phyloP scores from a whole-genome alignment of 2,329 filamentous ascomycete genomes.

The Xylariaceae sp. region DNA sequence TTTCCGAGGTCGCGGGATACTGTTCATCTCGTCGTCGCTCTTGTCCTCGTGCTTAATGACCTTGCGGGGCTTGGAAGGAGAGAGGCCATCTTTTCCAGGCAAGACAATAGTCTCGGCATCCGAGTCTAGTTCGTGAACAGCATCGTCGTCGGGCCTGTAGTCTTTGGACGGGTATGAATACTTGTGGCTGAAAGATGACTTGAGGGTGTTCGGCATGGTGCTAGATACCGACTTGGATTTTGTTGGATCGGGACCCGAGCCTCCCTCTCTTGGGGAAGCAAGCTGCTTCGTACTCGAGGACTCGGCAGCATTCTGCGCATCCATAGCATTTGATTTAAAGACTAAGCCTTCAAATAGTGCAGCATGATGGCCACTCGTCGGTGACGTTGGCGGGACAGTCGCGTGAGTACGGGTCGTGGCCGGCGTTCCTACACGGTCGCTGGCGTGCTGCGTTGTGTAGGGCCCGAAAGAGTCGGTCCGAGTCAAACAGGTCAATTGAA shows the following conservation, averaged over 20 bases:
- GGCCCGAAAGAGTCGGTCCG: conserved; percentile 14
- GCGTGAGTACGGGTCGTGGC: conserved; percentile 12
- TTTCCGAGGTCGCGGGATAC: conserved; percentile 32
- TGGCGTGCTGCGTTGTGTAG: conserved; percentile 9
- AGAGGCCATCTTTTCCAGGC: conserved; percentile 59
- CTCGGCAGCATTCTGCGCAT: conserved; percentile 63
- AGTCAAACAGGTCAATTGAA: conserved; percentile 15
- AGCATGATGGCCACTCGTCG: conserved; percentile 52
- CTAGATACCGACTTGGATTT: conserved; percentile 29
- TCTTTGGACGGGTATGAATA: conserved; percentile 31
- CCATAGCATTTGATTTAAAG: conserved; percentile 59
- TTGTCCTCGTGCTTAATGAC: conserved; percentile 60
- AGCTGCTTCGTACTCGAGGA: conserved; percentile 55
- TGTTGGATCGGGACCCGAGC: conserved; percentile 34
- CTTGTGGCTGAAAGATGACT: conserved; percentile 22
- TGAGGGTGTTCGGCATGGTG: conserved; percentile 22
- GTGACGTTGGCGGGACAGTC: conserved; percentile 28
- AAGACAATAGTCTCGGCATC: conserved; percentile 69
- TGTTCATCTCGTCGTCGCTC: conserved; percentile 50
- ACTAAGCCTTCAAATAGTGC: conserved; percentile 44
- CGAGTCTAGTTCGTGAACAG: conserved; percentile 54
- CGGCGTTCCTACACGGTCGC: conserved; percentile 5
- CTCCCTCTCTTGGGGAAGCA: conserved; percentile 47
- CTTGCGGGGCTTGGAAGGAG: conserved; percentile 58
- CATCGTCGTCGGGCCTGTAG: conserved; percentile 38